These are phyloP conservation scores for Canavalia gladiata DNA, from an alignment of 306 rosid genomes.

Conservation along the genomic window DNA sequence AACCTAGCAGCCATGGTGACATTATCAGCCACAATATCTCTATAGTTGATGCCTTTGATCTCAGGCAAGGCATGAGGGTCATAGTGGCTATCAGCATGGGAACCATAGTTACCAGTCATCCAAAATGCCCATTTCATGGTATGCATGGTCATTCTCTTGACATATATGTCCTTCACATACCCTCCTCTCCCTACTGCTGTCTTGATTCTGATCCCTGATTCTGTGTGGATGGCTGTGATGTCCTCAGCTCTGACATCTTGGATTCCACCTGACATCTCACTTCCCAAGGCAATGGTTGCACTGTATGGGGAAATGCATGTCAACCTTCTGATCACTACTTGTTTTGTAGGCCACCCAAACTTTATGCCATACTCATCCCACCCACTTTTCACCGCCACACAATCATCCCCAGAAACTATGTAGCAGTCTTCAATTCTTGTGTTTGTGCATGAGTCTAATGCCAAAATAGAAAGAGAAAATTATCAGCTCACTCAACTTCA, in stretches of 20 bases:
- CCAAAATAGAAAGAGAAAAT: background rate
- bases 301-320: slow-evolving; percentile 84
- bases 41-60: slow-evolving; percentile 65
- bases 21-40: slow-evolving; percentile 71
- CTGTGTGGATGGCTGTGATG: slow-evolving; percentile 65
- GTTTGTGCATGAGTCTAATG: slow-evolving; percentile 78
- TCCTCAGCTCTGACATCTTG: slow-evolving; percentile 82
- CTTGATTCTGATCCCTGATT: slow-evolving; percentile 81
- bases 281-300: slow-evolving; percentile 83
- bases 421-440: slow-evolving; percentile 84
- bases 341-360: slow-evolving; percentile 81
- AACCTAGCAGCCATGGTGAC: slow-evolving; percentile 77
- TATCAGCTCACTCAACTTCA: background rate
- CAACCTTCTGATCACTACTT: slow-evolving; percentile 67
- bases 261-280: slow-evolving; percentile 90
- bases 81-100: slow-evolving; percentile 71
- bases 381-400: slow-evolving; percentile 87
- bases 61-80: slow-evolving; percentile 75
- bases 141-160: slow-evolving; percentile 63
- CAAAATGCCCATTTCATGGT: slow-evolving; percentile 89
- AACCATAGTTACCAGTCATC: slow-evolving; percentile 84
- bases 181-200: slow-evolving; percentile 87
- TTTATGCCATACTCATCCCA: slow-evolving; percentile 89
- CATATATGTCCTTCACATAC: slow-evolving; percentile 78
- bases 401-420: slow-evolving; percentile 89